Conservation (phyloP, 345 rosid species). For the Sonneratia caseolaris region DNA sequence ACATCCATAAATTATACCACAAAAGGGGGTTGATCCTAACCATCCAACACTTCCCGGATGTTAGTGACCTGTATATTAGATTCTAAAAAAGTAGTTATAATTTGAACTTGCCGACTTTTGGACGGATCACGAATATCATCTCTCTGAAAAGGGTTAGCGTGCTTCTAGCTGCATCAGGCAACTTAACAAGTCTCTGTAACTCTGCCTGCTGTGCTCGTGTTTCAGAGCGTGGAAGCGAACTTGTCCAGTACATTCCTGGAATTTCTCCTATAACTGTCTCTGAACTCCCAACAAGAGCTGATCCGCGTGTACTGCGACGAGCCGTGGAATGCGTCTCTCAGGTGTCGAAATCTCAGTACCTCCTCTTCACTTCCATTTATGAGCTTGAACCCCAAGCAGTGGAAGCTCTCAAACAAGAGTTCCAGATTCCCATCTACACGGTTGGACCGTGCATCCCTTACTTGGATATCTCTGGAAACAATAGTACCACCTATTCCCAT, state of each 20-base stretch:
- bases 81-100: no score
- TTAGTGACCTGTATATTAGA: no score
- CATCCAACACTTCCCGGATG: no score
- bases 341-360: slow-evolving; percentile 37
- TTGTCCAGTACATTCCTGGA: slow-evolving; percentile 31
- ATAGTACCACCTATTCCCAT: neutral
- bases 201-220: neutral
- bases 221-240: slow-evolving; percentile 27
- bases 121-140: no score
- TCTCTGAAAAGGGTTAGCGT: no score
- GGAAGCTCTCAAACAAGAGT: slow-evolving; percentile 13
- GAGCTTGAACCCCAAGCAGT: slow-evolving; percentile 40
- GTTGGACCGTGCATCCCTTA: slow-evolving; percentile 27
- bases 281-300: slow-evolving; percentile 23
- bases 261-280: slow-evolving; percentile 19
- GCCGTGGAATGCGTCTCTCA: slow-evolving; percentile 31
- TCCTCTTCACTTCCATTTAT: slow-evolving; percentile 35
- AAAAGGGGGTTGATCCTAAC: no score
- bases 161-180: no score
- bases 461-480: slow-evolving; percentile 5
- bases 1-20: no score
- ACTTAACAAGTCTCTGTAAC: no score
- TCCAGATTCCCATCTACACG: slow-evolving; percentile 17
- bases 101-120: no score
- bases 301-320: slow-evolving; percentile 16